Evolutionary conservation across 2,329 filamentous ascomycete species (phyloP).

Genomic region (Ploettnerulaceae sp.): DNA sequence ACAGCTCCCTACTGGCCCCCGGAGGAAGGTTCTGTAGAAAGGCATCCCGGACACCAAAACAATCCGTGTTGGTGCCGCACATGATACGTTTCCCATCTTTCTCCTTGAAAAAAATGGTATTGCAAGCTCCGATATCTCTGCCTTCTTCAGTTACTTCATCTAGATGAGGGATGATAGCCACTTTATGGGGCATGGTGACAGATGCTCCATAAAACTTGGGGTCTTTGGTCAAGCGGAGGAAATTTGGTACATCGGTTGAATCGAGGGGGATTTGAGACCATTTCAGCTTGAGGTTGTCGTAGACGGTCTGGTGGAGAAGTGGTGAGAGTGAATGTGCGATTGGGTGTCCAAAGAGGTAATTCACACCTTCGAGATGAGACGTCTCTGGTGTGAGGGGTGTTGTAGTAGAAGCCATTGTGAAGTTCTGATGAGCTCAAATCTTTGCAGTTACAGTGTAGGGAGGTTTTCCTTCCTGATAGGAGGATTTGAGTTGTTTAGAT

Average conservation of each 20-base stretch:
- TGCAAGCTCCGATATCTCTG: constrained; percentile 68
- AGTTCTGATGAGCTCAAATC: background rate
- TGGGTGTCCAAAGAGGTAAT: constrained; percentile 48
- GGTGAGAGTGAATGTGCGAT: constrained; percentile 51
- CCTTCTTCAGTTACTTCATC: constrained; percentile 69
- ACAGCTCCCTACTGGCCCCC: constrained; percentile 14
- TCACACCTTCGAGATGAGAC: constrained; percentile 17
- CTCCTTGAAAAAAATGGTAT: constrained; percentile 60
- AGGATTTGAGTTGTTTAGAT: too few relatives aligned
- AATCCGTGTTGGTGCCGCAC: constrained; percentile 71
- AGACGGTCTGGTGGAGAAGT: constrained; percentile 48
- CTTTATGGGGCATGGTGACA: constrained; percentile 80
- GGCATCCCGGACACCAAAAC: constrained; percentile 63
- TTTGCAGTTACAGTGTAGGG: background rate
- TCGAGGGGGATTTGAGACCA: constrained; percentile 51
- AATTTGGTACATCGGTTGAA: constrained; percentile 44
- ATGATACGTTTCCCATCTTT: constrained; percentile 14
- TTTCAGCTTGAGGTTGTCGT: constrained; percentile 42
- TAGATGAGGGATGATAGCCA: constrained; percentile 66
- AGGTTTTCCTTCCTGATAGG: background rate
- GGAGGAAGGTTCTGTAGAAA: constrained; percentile 41
- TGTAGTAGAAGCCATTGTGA: constrained; percentile 5
- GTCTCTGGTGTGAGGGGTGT: constrained; percentile 11
- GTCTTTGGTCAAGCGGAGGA: constrained; percentile 48
- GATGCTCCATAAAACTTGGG: constrained; percentile 62